Conservation (phyloP, 2,329 filamentous ascomycete species). For the Graphilbum ipis-grandicollis region DNA sequence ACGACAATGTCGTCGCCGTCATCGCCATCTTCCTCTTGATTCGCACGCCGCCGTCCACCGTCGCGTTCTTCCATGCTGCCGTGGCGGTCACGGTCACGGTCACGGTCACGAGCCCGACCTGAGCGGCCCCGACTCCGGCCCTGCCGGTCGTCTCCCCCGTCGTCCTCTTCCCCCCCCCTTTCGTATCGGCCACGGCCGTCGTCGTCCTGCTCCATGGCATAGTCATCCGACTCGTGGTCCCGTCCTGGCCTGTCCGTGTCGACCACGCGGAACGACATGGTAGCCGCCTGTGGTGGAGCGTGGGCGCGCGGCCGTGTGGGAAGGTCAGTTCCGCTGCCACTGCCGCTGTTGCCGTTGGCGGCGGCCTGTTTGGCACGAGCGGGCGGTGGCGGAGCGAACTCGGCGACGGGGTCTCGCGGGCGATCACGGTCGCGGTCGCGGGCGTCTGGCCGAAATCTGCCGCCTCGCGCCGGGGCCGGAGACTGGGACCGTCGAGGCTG, state of each 20-base stretch:
- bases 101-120: background rate
- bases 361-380: too few species aligned
- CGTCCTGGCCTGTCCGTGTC: background rate
- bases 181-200: constrained; percentile 21
- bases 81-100: constrained; percentile 1
- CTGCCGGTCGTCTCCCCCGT: constrained; percentile 48
- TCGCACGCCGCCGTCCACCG: background rate
- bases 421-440: constrained; percentile 3
- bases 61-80: too few species aligned
- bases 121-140: too few species aligned
- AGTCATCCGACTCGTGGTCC: background rate
- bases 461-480: background rate
- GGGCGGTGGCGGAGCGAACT: background rate
- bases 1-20: constrained; percentile 27
- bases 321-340: background rate
- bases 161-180: constrained; percentile 35
- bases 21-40: background rate
- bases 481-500: background rate
- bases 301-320: background rate
- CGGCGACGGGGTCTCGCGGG: background rate
- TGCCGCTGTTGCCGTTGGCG: background rate
- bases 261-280: constrained; percentile 8
- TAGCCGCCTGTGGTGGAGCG: background rate
- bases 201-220: background rate
- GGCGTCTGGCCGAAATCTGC: too few species aligned